Conservation (phyloP, 768 basidiomycete species). For the Filobasidium floriforme region DNA sequence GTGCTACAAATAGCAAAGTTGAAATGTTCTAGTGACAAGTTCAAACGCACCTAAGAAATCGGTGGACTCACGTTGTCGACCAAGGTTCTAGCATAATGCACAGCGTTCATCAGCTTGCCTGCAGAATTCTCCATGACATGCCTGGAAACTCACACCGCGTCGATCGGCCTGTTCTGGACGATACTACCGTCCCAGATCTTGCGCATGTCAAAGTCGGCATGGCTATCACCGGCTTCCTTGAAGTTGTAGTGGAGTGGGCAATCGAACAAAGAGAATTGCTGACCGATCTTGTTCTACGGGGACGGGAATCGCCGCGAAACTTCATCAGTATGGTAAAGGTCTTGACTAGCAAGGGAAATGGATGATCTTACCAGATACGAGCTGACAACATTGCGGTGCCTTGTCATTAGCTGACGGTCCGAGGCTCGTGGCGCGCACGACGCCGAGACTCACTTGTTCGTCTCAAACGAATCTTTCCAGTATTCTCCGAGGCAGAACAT, state of each 20-base stretch:
- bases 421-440: too few relatives aligned
- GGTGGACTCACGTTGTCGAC: constrained; percentile 37
- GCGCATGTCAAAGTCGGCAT: constrained; percentile 66
- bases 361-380: constrained; percentile 16
- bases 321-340: background rate
- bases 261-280: constrained; percentile 79
- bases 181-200: constrained; percentile 64
- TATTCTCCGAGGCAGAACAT: constrained; percentile 72
- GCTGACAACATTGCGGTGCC: background rate
- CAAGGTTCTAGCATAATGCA: constrained; percentile 23
- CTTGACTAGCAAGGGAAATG: background rate
- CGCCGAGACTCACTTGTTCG: background rate
- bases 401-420: too few relatives aligned
- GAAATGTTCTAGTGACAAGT: background rate
- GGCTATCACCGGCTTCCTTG: constrained; percentile 62
- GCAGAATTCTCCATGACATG: background rate
- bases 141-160: constrained; percentile 55
- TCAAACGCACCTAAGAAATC: background rate
- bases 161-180: constrained; percentile 60
- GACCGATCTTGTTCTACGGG: constrained; percentile 35
- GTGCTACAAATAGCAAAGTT: constrained; percentile 29
- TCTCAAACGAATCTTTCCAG: constrained; percentile 62
- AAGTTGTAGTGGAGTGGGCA: constrained; percentile 82
- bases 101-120: constrained; percentile 4
- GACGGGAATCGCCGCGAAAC: background rate